Evolutionary conservation across 768 basidiomycete species (phyloP).

Genomic region (Fomitopsis pulvina): DNA sequence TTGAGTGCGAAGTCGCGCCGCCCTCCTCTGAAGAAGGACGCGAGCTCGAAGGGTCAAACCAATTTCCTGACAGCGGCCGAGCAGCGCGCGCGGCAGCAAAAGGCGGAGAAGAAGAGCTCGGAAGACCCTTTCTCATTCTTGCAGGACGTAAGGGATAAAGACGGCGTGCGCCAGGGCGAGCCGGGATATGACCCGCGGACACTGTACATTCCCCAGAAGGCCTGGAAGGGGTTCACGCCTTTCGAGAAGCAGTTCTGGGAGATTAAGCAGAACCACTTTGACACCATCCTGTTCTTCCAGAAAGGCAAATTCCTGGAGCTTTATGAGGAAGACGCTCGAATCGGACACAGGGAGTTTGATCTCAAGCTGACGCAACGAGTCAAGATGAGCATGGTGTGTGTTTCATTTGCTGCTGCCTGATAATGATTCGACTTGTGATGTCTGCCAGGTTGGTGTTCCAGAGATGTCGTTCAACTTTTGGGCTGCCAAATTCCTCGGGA

Average conservation of each 20-base stretch:
- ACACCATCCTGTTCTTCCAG: conserved; percentile 97
- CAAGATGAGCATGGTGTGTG: conserved; percentile 94
- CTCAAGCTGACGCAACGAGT: conserved; percentile 87
- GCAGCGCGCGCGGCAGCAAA: conserved; percentile 64
- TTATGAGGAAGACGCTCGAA: conserved; percentile 94
- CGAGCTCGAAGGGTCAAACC: conserved; percentile 24
- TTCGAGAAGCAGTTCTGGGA: conserved; percentile 83
- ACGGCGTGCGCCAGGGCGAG: conserved; percentile 69
- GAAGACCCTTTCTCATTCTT: conserved; percentile 79
- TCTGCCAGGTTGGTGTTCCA: conserved; percentile 81
- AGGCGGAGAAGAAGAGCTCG: conserved; percentile 72
- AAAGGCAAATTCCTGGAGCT: conserved; percentile 94
- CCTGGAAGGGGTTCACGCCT: conserved; percentile 83
- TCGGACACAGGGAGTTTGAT: conserved; percentile 93
- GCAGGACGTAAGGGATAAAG: conserved; percentile 70
- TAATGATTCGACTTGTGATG: background rate
- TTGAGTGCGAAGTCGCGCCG: conserved; percentile 29
- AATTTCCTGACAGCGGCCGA: conserved; percentile 82
- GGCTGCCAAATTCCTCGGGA: conserved; percentile 85
- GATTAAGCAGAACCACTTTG: conserved; percentile 97
- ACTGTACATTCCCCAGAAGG: conserved; percentile 65
- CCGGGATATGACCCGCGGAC: conserved; percentile 90
- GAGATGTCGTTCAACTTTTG: conserved; percentile 91
- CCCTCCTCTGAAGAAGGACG: conserved; percentile 26
- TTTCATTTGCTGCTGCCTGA: background rate